A percentile compares a stretch with the other conserved stretches of the same genome.
Evolutionary conservation across 73 alveolate species (phyloP).

Genomic region (Stentor roeselii): DNA sequence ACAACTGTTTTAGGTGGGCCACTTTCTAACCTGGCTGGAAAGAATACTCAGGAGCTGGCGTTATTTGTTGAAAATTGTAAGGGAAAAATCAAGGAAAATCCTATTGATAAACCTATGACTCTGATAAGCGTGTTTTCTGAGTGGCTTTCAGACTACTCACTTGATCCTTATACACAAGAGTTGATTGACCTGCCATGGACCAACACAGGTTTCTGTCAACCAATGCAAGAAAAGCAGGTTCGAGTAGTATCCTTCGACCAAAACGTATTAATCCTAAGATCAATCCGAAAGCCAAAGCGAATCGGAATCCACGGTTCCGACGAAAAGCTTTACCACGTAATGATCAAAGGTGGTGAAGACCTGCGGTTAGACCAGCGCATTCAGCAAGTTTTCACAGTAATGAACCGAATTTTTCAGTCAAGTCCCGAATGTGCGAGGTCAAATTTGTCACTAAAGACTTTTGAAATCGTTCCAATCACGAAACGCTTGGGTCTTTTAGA

Average conservation of each 20-base stretch:
- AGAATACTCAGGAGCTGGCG: constrained; percentile 38
- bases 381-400: constrained; percentile 84
- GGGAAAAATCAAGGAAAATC: constrained; percentile 51
- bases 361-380: constrained; percentile 95
- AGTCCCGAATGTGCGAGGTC: constrained; percentile 79
- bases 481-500: constrained; percentile 92
- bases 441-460: constrained; percentile 79
- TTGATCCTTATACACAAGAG: constrained; percentile 57
- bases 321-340: constrained; percentile 90
- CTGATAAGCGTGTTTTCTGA: constrained; percentile 80
- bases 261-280: constrained; percentile 76
- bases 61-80: constrained; percentile 41
- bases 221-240: constrained; percentile 66
- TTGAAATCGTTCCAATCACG: constrained; percentile 93
- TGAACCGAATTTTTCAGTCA: constrained; percentile 84
- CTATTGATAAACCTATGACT: constrained; percentile 67
- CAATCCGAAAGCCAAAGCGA: constrained; percentile 96
- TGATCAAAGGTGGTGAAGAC: constrained; percentile 98
- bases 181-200: constrained; percentile 88
- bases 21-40: constrained; percentile 43
- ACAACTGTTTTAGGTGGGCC: constrained; percentile 53
- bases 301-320: constrained; percentile 91
- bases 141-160: constrained; percentile 78
- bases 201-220: constrained; percentile 66
- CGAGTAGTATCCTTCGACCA: constrained; percentile 87